Conservation (phyloP, 257 asterid species). For the Oldenlandia corymbosa region DNA sequence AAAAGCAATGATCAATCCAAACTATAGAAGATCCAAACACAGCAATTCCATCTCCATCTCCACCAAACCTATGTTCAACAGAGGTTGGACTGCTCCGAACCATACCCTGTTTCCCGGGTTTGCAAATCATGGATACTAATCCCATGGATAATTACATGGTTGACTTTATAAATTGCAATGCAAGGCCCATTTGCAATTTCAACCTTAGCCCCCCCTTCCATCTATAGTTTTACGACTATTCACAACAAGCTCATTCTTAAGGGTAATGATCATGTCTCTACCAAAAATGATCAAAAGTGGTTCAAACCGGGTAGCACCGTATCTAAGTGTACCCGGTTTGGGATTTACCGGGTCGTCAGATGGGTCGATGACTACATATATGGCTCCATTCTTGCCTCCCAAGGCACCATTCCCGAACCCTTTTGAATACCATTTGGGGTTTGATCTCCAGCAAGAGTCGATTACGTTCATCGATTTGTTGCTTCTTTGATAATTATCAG, state of each 20-base stretch:
- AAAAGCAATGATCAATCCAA: conserved; percentile 85
- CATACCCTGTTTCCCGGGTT: conserved; percentile 52
- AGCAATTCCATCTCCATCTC: conserved; percentile 50
- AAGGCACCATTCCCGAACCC: conserved; percentile 65
- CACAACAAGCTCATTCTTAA: conserved; percentile 55
- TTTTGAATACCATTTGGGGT: conserved; percentile 55
- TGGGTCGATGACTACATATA: conserved; percentile 49
- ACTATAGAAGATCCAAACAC: conserved; percentile 47
- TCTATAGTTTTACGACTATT: conserved; percentile 84
- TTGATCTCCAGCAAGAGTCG: conserved; percentile 68
- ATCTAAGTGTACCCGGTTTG: conserved; percentile 67
- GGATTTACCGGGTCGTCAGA: conserved; percentile 59
- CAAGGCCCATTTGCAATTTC: conserved; percentile 87
- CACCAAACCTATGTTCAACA: conserved; percentile 63
- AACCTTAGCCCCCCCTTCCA: conserved; percentile 78
- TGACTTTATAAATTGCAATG: conserved; percentile 49
- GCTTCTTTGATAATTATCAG: too few relatives aligned
- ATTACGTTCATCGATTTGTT: conserved; percentile 47
- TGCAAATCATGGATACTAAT: conserved; percentile 71
- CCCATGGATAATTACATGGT: conserved; percentile 68
- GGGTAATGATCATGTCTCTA: conserved; percentile 51
- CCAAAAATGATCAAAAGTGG: conserved; percentile 72
- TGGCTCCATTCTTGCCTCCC: conserved; percentile 62
- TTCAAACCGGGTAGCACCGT: conserved; percentile 50
- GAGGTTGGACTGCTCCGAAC: conserved; percentile 38